Evolutionary conservation across 2,329 filamentous ascomycete species (phyloP).

Genomic region (Chalaropsis ovoidea): DNA sequence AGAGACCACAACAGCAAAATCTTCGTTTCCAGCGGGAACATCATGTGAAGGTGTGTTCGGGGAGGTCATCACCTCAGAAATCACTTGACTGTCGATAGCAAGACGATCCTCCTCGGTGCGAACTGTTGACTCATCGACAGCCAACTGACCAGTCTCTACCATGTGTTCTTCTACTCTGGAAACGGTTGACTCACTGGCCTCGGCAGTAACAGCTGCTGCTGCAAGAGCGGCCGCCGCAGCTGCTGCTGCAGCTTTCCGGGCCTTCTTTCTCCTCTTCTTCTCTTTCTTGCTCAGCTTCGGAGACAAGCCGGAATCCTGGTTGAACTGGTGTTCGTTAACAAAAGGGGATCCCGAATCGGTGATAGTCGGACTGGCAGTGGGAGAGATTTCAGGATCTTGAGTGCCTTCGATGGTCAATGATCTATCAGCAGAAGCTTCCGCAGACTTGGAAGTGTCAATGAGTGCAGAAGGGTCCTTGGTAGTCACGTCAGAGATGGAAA

Average conservation of each 20-base stretch:
- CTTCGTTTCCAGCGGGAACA: no score
- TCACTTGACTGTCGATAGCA: neutral
- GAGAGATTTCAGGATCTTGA: no score
- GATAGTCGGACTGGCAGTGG: neutral
- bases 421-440: neutral
- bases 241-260: constrained; percentile 8
- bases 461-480: neutral
- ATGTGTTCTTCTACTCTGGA: neutral
- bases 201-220: neutral
- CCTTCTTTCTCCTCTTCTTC: constrained; percentile 16
- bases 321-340: neutral
- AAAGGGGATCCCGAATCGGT: neutral
- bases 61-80: neutral
- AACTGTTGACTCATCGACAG: neutral
- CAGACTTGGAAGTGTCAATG: neutral
- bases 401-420: no score
- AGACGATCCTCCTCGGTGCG: neutral
- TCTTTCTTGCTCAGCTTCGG: constrained; percentile 9
- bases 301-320: neutral
- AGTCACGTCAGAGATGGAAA: neutral
- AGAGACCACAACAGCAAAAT: no score
- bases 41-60: neutral
- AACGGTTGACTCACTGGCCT: neutral
- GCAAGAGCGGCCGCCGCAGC: constrained; percentile 1
- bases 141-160: neutral